Evolutionary conservation across 2,329 filamentous ascomycete genomes (phyloP), one percentile per base, ranked within the genome.

Genomic region (Fusarium euwallaceae): DNA sequence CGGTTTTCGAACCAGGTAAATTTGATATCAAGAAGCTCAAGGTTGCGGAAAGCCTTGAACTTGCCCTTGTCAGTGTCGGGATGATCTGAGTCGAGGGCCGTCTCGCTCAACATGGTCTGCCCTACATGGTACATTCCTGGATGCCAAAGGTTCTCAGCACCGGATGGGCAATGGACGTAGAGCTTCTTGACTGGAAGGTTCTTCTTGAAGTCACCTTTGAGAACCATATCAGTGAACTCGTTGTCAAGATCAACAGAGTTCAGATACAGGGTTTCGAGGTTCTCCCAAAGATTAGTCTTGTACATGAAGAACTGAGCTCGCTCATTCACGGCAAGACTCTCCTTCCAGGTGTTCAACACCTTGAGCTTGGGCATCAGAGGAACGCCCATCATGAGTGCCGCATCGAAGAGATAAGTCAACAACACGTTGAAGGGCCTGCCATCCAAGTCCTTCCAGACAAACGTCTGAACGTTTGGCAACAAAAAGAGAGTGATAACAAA

Each of bases 281-380:
- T 72, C 5, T 74, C 61, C 71, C 71, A 73, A 11, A 73, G 8
- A 22, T 64, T 61, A 34, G 74, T 32, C 6, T 64, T 72, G 2
- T 72, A 17, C 8, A 53, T 65, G 22, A 73, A 73, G 48, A 74
- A 73, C 22, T 72, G 71, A 2, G 71, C 67, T 41, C 68, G 71
- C 24, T 55, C 61, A 6, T 24, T 51, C 4, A 51, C 36, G 4
- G 45, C 32, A 11, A 61, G 45, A 1, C 43, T 56, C 4, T 55
- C 59, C 41, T 69, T 74, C 67, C 71, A 64, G 2, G 71, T 72
- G 27, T 41, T 64, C 2, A 73, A 43, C 9, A 11, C 32, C 20
- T 51, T 39, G 6, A 73, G 41, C 7, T 65, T 65, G 12, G 71
- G 68, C 71, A 73, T 65, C 2, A 73, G 56, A 20, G 68, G 71